phyloP scores from a whole-genome alignment of 208 protist species.

The Trypanosoma boissoni region DNA sequence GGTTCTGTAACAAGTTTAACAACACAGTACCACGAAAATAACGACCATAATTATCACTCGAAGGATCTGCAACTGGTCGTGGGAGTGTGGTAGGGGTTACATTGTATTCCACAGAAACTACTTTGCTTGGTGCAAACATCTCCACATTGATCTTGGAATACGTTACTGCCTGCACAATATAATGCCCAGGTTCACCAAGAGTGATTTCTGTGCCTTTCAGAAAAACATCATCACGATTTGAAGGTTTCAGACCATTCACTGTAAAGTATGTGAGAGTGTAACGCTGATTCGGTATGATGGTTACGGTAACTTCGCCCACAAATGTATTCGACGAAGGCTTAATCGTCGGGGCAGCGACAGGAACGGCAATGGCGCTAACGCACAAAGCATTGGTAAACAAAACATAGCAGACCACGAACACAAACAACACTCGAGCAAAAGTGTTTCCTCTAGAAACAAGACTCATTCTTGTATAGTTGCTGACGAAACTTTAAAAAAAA shows the following conservation, averaged over 20 bases:
- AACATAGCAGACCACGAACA: background rate
- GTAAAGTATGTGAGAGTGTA: conserved; percentile 6
- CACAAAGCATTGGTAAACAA: background rate
- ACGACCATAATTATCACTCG: background rate
- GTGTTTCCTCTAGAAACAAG: no score
- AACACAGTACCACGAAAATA: background rate
- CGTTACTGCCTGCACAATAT: conserved; percentile 8
- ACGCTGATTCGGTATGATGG: background rate
- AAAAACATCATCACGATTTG: background rate
- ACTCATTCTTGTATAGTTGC: no score
- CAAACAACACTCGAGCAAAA: no score
- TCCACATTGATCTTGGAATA: background rate
- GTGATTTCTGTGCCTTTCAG: conserved; percentile 3
- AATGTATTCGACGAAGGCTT: background rate
- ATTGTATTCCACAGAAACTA: conserved; percentile 3
- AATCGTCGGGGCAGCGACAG: conserved; percentile 2
- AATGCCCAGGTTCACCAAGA: conserved; percentile 1
- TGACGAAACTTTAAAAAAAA: no score
- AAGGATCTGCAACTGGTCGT: conserved; percentile 1
- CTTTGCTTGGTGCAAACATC: conserved; percentile 1
- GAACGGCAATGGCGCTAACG: no score
- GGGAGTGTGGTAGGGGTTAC: background rate
- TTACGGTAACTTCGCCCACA: conserved; percentile 4
- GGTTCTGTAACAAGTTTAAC: background rate
- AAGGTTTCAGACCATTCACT: background rate